Evolutionary conservation across 192 early-diverging fungal genomes (phyloP).

Genomic region (Gigaspora rosea): DNA sequence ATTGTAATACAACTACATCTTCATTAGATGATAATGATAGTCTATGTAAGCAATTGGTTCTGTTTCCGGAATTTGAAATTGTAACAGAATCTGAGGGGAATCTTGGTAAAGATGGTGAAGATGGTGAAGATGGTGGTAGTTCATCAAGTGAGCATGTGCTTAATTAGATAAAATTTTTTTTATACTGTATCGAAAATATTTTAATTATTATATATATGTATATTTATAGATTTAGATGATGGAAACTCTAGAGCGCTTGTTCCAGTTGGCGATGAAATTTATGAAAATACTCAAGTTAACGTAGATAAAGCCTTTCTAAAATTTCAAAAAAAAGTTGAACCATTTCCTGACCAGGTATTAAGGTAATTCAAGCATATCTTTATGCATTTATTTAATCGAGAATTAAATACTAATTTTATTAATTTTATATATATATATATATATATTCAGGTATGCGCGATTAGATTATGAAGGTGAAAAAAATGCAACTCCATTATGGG

Average conservation of each 20-base stretch:
- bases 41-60: conserved; percentile 24
- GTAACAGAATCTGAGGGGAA: conserved; percentile 47
- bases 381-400: conserved; percentile 14
- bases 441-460: conserved; percentile 51
- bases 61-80: conserved; percentile 68
- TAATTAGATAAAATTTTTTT: not conserved
- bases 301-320: conserved; percentile 89
- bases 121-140: conserved; percentile 31
- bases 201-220: not conserved
- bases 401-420: conserved; percentile 13
- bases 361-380: conserved; percentile 53
- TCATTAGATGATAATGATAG: conserved; percentile 33
- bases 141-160: not conserved
- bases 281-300: conserved; percentile 77
- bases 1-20: conserved; percentile 48
- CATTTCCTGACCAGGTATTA: conserved; percentile 85
- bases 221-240: conserved; percentile 9
- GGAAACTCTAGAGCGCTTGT: conserved; percentile 42
- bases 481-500: conserved; percentile 73
- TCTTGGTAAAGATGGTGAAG: conserved; percentile 46
- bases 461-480: conserved; percentile 58
- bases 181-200: not conserved
- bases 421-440: no score
- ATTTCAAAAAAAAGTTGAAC: conserved; percentile 81
- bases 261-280: conserved; percentile 59